Evolutionary conservation across 2,329 filamentous ascomycete species (phyloP), one percentile per base, ranked within the genome.

Genomic region (Fusarium fracticaudum): DNA sequence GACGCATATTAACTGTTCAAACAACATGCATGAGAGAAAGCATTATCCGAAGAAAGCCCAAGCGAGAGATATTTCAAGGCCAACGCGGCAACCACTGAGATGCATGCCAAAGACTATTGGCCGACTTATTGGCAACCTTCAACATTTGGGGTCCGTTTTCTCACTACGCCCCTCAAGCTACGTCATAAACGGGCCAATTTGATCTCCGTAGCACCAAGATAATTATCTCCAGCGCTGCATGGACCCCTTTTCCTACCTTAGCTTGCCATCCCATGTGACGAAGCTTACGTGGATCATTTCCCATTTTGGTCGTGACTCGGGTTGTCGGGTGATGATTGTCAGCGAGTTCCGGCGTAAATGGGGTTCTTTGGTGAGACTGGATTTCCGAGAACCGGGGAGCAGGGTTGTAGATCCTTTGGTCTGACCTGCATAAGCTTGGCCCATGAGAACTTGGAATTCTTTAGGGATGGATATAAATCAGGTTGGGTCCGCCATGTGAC

Each of bases 1-100:
- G 24, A 13, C 29, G 4, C 8, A 54, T 9, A 26, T 29, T 29
- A 8, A 9, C 24, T 3, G 13, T 4, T 8, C 0, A 24, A 24
- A 2, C 3, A 20, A 1, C 0, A 3, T 51, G 4, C n/a, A 24
- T 14, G 1, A 24, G 4, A 24, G 4, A 0, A 24, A 8, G 1
- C 2, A 4, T n/a, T 3, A n/a, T 7, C 14, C 24, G 18, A 29
- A 29, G 11, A 29, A 22, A n/a, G 1, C 6, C 8, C 18, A 54
- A 8, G 14, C 3, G 8, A 12, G 14, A 40, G 11, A 17, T 0
- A 29, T 18, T n/a, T 11, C 24, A n/a, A 29, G 51, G 24, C 24
- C 24, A 8, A n/a, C 33, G 22, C 17, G 22, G 9, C 38, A 45
- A 9, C 26, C 22, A 33, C 10, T 45, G 29, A 45, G 22, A n/a